phyloP scores from a whole-genome alignment of 345 rosid species.

The Populus pruinosa region DNA sequence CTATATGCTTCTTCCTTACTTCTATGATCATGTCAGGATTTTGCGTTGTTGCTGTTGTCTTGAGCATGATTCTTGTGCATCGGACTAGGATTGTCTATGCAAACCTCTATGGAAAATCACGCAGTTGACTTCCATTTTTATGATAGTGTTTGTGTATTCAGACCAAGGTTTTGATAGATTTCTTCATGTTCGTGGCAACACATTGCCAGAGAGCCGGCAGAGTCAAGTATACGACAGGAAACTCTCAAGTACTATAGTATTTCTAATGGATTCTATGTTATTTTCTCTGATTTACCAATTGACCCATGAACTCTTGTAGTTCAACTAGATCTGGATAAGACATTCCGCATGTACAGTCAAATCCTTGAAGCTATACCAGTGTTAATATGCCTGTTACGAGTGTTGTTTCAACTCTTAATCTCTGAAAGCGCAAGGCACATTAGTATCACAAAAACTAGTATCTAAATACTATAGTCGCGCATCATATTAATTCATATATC shows the following conservation, averaged over 20 bases:
- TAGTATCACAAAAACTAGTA: background rate
- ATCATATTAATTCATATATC: no score
- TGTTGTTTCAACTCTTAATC: background rate
- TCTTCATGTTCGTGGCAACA: background rate
- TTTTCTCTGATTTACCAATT: no score
- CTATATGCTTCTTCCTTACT: slow-evolving; percentile 88
- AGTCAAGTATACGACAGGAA: background rate
- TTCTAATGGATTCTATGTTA: no score
- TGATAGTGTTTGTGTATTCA: background rate
- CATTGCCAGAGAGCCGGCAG: background rate
- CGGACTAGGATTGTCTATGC: slow-evolving; percentile 79
- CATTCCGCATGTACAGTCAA: no score
- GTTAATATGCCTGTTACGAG: background rate
- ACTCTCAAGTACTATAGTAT: no score
- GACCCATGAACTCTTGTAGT: no score
- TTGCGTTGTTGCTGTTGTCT: slow-evolving; percentile 60
- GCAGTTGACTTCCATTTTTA: slow-evolving; percentile 3
- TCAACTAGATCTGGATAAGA: no score
- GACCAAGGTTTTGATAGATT: background rate
- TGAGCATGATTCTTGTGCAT: slow-evolving; percentile 85
- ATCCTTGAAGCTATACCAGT: no score
- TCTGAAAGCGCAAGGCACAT: background rate
- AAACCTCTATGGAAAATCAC: slow-evolving; percentile 65
- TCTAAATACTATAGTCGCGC: no score
- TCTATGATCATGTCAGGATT: slow-evolving; percentile 91